Base-by-base conservation (phyloP, 1,284 basidiomycete genomes). In the Moniliella sp. region DNA sequence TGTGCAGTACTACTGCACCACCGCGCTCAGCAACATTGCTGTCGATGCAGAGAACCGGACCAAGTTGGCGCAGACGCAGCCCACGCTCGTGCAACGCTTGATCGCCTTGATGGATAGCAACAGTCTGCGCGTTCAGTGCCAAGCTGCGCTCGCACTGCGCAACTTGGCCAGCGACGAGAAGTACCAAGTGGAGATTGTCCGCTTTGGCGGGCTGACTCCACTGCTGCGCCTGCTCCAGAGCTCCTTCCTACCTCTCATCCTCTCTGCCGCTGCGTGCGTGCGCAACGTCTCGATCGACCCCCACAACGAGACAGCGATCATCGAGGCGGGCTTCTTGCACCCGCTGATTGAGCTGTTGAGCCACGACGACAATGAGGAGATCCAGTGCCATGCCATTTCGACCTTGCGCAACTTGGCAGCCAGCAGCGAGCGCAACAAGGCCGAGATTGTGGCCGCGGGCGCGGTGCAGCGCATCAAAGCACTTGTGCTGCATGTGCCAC, bases 1-100 rank as follows among this genome's bases (percentile, higher is more conserved):
- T 61, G 91, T 97, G 2, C 91, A 99, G 63, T 99, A 99, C 61
- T 99, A 99, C 62, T 99, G 91, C 65, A 99, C 91, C 4, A 99
- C 91, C 15, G 91, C 91, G 0, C 66, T 99, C 41, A 86, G 81
- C 61, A 99, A 99, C 62, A 99, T 99, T 50, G 91, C 91, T 31
- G 56, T 59, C 36, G 56, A 59, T 37, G 45, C 40, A 11, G 40
- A 30, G 44, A 99, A 97, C 65, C 72, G 88, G 43, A 91, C 88
- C 70, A 91, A 91, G 64, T 70, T 99, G 14, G 83, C 88, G 1
- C 75, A 80, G 58, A 81, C 74, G 40, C 91, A 99, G 62, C 86
- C 86, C 5, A 88, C 84, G 57, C 69, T 99, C 14, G 88, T 99
- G 1, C 72, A 82, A 34, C 93, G 82, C 60, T 69, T 99, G 19